Evolutionary conservation across 2,329 filamentous ascomycete species (phyloP), one percentile per base, ranked within the genome.

Genomic region (Xylariaceae sp.): DNA sequence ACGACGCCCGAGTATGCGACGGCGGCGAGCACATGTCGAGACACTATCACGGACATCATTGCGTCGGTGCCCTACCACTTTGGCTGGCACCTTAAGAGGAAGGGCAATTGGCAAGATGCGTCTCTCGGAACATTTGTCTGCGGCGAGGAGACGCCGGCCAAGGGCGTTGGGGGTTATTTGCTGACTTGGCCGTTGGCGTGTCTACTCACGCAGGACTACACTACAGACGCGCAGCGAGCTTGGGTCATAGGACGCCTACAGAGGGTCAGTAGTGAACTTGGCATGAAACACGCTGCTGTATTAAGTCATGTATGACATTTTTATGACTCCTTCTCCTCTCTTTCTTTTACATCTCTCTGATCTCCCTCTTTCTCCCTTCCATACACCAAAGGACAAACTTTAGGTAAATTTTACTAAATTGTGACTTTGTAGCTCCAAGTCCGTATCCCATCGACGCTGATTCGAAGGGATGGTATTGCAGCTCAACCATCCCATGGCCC

Each of bases 401-500:
- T n/a, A n/a, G n/a, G n/a, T n/a, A n/a, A n/a, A n/a, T n/a, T n/a
- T 12, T 40, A 20, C 14, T 35, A 20, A 23, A 32, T 32, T 16
- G 17, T 25, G 23, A 6, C 16, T 20, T 19, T 12, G 10, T 40
- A 81, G 78, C 68, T 81, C 42, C 71, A 78, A 57, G 62, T 82
- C 42, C 76, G 80, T 20, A 69, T 82, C 16, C 80, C 80, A 2
- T 82, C 77, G 1, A 82, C 83, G 79, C 69, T 82, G 49, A 81
- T 83, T 59, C 72, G 69, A 22, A 66, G 73, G 27, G 77, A 81
- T 55, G 69, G 69, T 8, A 68, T 77, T 65, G 67, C 70, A 2
- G 66, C 64, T 38, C 69, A 71, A 3, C n/a, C 71, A 70, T 43
- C 65, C 68, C 5, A 60, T 65, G 40, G 64, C 65, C 11, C 3